These are phyloP conservation scores for Psidium friedrichsthalianum DNA, from an alignment of 345 rosid genomes.

Conservation along the genomic window DNA sequence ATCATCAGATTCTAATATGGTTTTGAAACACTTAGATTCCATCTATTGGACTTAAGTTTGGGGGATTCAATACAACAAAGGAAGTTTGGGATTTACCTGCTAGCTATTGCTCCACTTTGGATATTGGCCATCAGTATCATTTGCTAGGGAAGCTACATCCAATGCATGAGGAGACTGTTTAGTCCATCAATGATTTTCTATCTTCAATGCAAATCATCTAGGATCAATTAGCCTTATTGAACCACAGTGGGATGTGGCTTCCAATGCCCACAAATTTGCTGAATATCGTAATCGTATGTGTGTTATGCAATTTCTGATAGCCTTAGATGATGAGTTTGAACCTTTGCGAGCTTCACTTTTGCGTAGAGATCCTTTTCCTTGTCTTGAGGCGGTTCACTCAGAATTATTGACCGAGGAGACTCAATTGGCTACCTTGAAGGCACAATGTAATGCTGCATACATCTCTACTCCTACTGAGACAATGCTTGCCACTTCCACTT, in stretches of 20 bases:
- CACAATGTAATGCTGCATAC: not conserved
- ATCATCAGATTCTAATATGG: not conserved
- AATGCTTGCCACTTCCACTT: not conserved
- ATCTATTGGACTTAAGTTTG: not conserved
- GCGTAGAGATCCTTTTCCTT: not conserved
- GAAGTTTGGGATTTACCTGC: not conserved
- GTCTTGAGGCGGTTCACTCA: not conserved
- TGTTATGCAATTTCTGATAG: not conserved
- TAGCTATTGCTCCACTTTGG: not conserved
- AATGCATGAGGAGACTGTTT: not conserved
- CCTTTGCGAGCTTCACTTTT: not conserved
- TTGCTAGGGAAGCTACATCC: not conserved
- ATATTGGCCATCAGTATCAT: not conserved
- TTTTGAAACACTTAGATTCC: not conserved
- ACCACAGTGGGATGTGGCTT: not conserved
- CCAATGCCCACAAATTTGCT: not conserved
- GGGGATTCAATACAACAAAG: not conserved
- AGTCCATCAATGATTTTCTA: not conserved
- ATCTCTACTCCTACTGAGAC: not conserved
- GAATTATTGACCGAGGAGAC: not conserved
- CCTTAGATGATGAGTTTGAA: not conserved
- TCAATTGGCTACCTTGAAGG: not conserved
- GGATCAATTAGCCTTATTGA: not conserved
- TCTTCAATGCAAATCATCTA: not conserved
- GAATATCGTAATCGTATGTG: not conserved